Base-by-base conservation (phyloP, 2,329 filamentous ascomycete genomes). In the Akanthomyces lecanii region DNA sequence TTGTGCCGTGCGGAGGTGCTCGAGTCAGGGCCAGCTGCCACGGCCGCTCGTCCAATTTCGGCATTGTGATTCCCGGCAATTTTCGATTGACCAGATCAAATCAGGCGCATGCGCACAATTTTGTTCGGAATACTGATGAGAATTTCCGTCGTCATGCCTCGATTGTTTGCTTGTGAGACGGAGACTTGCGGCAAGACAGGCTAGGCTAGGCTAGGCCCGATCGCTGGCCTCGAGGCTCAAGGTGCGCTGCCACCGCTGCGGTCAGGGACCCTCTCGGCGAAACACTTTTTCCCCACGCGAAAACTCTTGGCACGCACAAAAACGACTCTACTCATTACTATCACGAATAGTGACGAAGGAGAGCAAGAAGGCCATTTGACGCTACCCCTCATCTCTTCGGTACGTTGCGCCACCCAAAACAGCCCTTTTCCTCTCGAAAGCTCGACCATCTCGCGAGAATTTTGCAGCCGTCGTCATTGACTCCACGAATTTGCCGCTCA, bases 241-340 rank as follows among this genome's bases (percentile, higher is more conserved):
- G 28, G 28, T 30, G 28, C 28, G 28, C 33, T 36, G 33, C 33
- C 33, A 4, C 33, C 33, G 33, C 33, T 47, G 58, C 50, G 61
- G 61, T 47, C 48, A 52, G 44, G 53, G 63, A 64, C 63, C 63
- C 59, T 64, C 63, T 62, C 63, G 63, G 63, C 59, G 63, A 74
- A 62, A 76, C 70, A 74, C 69, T 75, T 72, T 70, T 72, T 76
- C 74, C 74, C 71, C 67, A 71, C 66, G 72, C 73, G 73, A 76
- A 76, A 78, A 77, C 69, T 77, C 75, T 77, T 77, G 75, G 75
- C 76, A 77, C 76, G 76, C 76, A 78, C 76, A 78, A 78, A 77
- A 77, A 71, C 72, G 70, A 61, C 59, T 66, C 59, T 54, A 53
- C 54, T 57, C 63, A 30, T 44, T 48, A 63, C 62, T 59, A 65